These are phyloP conservation scores for Fistulinella staudtii DNA, from an alignment of 1,284 basidiomycete genomes.

Conservation along the genomic window DNA sequence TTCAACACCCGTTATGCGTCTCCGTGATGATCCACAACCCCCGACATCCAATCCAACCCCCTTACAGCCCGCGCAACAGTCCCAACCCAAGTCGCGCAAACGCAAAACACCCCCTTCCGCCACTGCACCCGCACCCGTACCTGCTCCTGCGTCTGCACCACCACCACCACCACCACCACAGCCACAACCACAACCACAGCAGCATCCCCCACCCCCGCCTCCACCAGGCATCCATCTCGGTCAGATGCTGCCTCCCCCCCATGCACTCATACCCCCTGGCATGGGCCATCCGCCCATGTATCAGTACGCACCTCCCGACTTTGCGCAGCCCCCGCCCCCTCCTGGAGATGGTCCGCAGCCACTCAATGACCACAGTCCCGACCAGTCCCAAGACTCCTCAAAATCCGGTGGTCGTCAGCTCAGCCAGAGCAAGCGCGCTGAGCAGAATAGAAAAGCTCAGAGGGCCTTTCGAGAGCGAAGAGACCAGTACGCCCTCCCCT, in stretches of 20 bases:
- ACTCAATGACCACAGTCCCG: constrained; percentile 25
- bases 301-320: constrained; percentile 36
- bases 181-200: constrained; percentile 30
- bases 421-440: constrained; percentile 76
- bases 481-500: constrained; percentile 58
- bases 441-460: constrained; percentile 84
- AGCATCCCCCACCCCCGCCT: constrained; percentile 14
- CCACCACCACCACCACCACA: constrained; percentile 29
- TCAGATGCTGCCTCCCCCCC: constrained; percentile 49
- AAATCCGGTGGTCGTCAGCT: constrained; percentile 46
- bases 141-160: constrained; percentile 16
- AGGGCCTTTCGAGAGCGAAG: constrained; percentile 79
- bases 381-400: background rate
- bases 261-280: constrained; percentile 46
- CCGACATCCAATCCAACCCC: constrained; percentile 12
- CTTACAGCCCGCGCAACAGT: constrained; percentile 35
- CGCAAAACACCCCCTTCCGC: constrained; percentile 45
- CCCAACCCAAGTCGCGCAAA: constrained; percentile 42
- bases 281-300: constrained; percentile 32
- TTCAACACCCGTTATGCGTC: constrained; percentile 51
- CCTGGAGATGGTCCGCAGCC: constrained; percentile 32
- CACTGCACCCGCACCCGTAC: no score
- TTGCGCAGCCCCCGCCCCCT: constrained; percentile 26
- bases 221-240: constrained; percentile 36
- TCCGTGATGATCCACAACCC: constrained; percentile 50